These are phyloP conservation scores for Hyaloscypha variabilis DNA, from an alignment of 495 filamentous ascomycete species.

Conservation along the genomic window DNA sequence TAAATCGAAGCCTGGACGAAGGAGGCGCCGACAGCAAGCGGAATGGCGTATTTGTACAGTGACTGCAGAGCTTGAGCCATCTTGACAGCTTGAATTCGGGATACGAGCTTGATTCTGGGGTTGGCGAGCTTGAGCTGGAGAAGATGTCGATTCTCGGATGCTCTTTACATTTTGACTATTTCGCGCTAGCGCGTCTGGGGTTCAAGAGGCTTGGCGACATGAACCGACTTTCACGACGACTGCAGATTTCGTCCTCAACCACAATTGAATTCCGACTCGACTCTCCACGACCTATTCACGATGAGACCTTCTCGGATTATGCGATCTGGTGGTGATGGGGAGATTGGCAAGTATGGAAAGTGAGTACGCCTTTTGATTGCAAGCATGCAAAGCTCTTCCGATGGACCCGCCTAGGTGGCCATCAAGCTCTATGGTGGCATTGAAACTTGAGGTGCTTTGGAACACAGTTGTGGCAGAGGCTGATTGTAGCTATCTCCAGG, in stretches of 20 bases:
- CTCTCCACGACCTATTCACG: slow-evolving; percentile 39
- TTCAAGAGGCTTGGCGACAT: slow-evolving; percentile 30
- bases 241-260: slow-evolving; percentile 26
- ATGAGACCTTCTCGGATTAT: slow-evolving; percentile 64
- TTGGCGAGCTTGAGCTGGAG: slow-evolving; percentile 35
- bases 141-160: slow-evolving; percentile 32
- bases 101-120: slow-evolving; percentile 6
- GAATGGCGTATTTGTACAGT: slow-evolving; percentile 73
- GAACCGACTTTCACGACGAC: slow-evolving; percentile 19
- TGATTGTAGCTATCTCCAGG: slow-evolving; percentile 51
- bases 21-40: slow-evolving; percentile 62
- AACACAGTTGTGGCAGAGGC: slow-evolving; percentile 28
- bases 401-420: slow-evolving; percentile 28
- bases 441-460: slow-evolving; percentile 18
- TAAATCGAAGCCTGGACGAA: slow-evolving; percentile 80
- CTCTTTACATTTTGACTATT: slow-evolving; percentile 41
- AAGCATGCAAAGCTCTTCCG: slow-evolving; percentile 4
- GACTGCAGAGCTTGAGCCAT: slow-evolving; percentile 66
- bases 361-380: slow-evolving; percentile 50
- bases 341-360: slow-evolving; percentile 68
- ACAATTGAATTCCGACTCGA: slow-evolving; percentile 25
- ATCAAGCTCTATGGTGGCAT: slow-evolving; percentile 27
- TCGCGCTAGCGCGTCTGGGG: slow-evolving; percentile 37
- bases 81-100: slow-evolving; percentile 31
- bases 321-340: slow-evolving; percentile 52